Evolutionary conservation across 805 yeast genomes (phyloP).

Genomic region (Kodamaea jinghongensis): DNA sequence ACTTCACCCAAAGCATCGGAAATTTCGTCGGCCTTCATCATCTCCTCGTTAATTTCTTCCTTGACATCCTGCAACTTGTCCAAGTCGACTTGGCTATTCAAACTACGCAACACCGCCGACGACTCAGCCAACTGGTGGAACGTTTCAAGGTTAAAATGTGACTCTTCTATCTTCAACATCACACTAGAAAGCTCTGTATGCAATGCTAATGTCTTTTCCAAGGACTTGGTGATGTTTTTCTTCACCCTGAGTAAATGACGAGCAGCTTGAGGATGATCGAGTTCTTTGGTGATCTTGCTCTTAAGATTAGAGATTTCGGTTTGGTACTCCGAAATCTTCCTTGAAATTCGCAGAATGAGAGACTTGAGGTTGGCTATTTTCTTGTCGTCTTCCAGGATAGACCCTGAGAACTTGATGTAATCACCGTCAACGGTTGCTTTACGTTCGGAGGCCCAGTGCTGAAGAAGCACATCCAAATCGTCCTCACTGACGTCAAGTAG

Average conservation of each 20-base stretch:
- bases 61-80: constrained; percentile 27
- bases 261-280: constrained; percentile 11
- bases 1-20: constrained; percentile 20
- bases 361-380: constrained; percentile 28
- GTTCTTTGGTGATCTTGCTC: constrained; percentile 14
- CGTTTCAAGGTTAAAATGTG: constrained; percentile 26
- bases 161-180: constrained; percentile 34
- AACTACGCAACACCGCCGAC: constrained; percentile 21
- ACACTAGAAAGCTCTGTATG: constrained; percentile 23
- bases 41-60: constrained; percentile 29
- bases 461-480: constrained; percentile 28
- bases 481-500: constrained; percentile 11
- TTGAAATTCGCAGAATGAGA: constrained; percentile 16
- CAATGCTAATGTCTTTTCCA: constrained; percentile 16
- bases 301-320: constrained; percentile 14
- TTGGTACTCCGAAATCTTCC: constrained; percentile 18
- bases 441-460: constrained; percentile 19
- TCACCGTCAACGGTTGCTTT: constrained; percentile 12
- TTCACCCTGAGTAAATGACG: constrained; percentile 9
- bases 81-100: constrained; percentile 27
- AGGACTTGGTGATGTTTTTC: constrained; percentile 17
- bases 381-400: constrained; percentile 29
- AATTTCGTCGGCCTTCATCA: constrained; percentile 27
- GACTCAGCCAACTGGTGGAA: constrained; percentile 26
- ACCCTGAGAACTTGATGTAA: constrained; percentile 21